Conservation (phyloP, 1,284 basidiomycete species). For the Cryptococcus jaspeensis region DNA sequence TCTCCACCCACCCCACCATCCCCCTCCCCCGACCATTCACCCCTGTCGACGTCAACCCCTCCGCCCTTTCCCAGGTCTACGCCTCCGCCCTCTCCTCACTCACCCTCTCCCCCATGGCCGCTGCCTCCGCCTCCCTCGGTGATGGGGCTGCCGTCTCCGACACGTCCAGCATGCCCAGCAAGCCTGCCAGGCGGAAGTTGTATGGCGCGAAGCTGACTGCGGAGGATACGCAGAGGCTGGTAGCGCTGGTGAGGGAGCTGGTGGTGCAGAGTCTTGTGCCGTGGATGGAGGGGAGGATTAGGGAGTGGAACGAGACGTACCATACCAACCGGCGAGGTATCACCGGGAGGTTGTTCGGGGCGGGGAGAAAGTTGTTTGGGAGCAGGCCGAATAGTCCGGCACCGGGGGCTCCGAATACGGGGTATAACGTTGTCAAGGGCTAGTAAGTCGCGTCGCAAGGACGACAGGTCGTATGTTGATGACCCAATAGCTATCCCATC, state of each 20-base stretch:
- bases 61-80: constrained; percentile 42
- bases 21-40: constrained; percentile 35
- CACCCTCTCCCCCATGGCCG: constrained; percentile 37
- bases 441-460: constrained; percentile 33
- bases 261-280: constrained; percentile 87
- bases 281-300: constrained; percentile 91
- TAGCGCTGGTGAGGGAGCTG: constrained; percentile 83
- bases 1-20: constrained; percentile 30
- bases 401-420: constrained; percentile 26
- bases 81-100: constrained; percentile 42
- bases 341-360: constrained; percentile 84
- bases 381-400: constrained; percentile 46
- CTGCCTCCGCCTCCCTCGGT: constrained; percentile 20
- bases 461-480: constrained; percentile 25
- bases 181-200: constrained; percentile 24
- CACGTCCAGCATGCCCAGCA: constrained; percentile 15
- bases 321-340: constrained; percentile 79
- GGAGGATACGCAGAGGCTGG: constrained; percentile 75
- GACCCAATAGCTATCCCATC: constrained; percentile 50
- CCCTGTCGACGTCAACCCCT: constrained; percentile 26
- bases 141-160: constrained; percentile 14
- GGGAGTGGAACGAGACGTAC: constrained; percentile 93
- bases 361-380: constrained; percentile 56
- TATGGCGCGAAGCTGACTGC: constrained; percentile 59
- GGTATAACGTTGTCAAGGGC: constrained; percentile 46